Conservation (phyloP, 208 protist genomes). For the Crithidia mellificae region DNA sequence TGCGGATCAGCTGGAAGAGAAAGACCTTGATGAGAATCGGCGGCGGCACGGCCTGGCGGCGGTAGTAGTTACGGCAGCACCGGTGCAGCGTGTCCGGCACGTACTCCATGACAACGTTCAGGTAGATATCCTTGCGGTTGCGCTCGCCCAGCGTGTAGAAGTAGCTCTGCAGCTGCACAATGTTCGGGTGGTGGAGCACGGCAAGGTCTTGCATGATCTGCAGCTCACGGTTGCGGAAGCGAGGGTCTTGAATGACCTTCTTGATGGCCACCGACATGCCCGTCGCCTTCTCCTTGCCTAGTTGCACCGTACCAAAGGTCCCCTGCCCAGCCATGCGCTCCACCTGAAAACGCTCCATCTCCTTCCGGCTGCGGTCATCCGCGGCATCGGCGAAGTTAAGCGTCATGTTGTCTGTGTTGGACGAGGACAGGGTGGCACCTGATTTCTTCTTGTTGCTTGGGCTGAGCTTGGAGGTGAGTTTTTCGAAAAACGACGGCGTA, state of each 20-base stretch:
- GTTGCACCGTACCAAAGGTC: conserved; percentile 96
- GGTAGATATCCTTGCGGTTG: conserved; percentile 96
- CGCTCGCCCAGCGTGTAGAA: conserved; percentile 96
- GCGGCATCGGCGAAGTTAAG: conserved; percentile 64
- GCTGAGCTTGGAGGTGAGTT: conserved; percentile 24
- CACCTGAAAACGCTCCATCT: conserved; percentile 89
- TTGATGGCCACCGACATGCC: conserved; percentile 82
- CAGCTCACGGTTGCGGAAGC: conserved; percentile 98
- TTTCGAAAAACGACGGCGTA: conserved; percentile 33
- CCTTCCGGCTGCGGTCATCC: conserved; percentile 67
- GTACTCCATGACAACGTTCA: conserved; percentile 99
- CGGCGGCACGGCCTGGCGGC: conserved; percentile 74
- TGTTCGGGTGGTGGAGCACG: conserved; percentile 92
- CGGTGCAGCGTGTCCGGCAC: conserved; percentile 98
- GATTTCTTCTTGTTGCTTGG: conserved; percentile 34
- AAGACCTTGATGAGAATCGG: conserved; percentile 83
- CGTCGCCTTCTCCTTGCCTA: conserved; percentile 81
- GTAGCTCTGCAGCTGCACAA: conserved; percentile 94
- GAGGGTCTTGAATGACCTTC: conserved; percentile 96
- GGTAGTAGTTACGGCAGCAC: conserved; percentile 93
- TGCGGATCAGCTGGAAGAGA: conserved; percentile 87
- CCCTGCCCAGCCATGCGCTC: conserved; percentile 95
- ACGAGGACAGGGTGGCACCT: conserved; percentile 19
- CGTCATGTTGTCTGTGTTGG: conserved; percentile 43
- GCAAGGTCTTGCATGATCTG: conserved; percentile 92